phyloP scores from a whole-genome alignment of 2,329 filamentous ascomycete species.

The Sclerotinia sclerotiorum region DNA sequence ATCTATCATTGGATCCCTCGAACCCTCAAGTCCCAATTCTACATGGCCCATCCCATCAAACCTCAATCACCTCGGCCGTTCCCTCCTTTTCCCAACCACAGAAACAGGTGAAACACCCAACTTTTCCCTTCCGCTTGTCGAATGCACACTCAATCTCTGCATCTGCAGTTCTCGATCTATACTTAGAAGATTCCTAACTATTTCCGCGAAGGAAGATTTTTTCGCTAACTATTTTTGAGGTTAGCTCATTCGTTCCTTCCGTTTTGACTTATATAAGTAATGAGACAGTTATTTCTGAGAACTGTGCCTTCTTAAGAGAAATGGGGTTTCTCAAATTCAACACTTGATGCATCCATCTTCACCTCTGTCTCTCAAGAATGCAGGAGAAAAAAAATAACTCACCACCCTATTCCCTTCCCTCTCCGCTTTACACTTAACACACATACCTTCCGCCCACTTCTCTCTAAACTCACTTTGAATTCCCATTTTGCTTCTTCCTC shows the following conservation, averaged over 20 bases:
- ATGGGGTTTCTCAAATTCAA: not conserved
- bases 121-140: not conserved
- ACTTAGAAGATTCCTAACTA: conserved; percentile 5
- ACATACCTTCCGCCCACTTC: not conserved
- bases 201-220: not conserved
- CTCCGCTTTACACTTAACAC: not conserved
- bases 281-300: not conserved
- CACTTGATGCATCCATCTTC: not conserved
- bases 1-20: not conserved
- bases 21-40: rapidly evolving
- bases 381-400: not conserved
- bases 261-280: no score
- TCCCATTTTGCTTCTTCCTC: not conserved
- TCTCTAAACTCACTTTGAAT: not conserved
- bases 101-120: not conserved
- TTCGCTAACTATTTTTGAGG: not conserved
- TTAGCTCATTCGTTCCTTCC: not conserved
- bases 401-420: not conserved
- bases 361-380: not conserved
- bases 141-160: not conserved
- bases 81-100: not conserved
- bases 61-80: not conserved
- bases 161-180: not conserved
- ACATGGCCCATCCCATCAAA: not conserved
- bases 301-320: not conserved